These are phyloP conservation scores for Cercospora sp. DNA, from an alignment of 2,329 filamentous ascomycete genomes.

Conservation along the genomic window DNA sequence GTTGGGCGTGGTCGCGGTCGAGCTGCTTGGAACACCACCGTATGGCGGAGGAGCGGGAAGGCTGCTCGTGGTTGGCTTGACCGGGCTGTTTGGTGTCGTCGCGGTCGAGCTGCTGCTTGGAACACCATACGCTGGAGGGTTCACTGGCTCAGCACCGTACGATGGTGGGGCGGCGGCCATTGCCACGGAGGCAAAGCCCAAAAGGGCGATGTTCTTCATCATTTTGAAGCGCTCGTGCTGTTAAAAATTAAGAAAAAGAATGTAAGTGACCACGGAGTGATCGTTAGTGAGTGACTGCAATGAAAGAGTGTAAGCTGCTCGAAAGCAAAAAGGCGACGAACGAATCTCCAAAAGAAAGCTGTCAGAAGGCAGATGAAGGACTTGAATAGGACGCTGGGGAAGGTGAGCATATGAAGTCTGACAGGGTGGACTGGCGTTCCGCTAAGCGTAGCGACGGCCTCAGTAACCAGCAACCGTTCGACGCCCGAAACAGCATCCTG, in stretches of 20 bases:
- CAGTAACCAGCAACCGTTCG: constrained; percentile 5
- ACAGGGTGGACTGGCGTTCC: constrained; percentile 3
- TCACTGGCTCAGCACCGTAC: background rate
- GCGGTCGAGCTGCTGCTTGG: background rate
- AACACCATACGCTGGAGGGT: background rate
- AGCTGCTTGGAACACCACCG: background rate
- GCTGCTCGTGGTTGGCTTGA: background rate
- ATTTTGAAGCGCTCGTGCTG: constrained; percentile 14
- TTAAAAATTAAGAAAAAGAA: constrained; percentile 20
- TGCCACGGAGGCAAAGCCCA: constrained; percentile 23
- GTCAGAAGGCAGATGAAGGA: constrained; percentile 16
- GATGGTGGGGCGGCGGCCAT: constrained; percentile 13
- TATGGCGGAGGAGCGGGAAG: background rate
- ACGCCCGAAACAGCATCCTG: constrained; percentile 6
- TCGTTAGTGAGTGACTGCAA: constrained; percentile 10
- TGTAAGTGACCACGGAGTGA: background rate
- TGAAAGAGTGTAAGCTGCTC: constrained; percentile 17
- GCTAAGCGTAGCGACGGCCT: background rate
- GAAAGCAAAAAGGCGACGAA: constrained; percentile 13
- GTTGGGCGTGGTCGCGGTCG: background rate
- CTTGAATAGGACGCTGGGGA: constrained; percentile 5
- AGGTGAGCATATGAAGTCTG: constrained; percentile 12
- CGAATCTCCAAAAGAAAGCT: constrained; percentile 13
- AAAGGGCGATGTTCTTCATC: constrained; percentile 23
- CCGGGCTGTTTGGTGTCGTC: background rate